A percentile compares a stretch with the other conserved stretches of the same genome.
These are phyloP conservation scores for Phanerodontia chrysosporium DNA, from an alignment of 768 basidiomycete genomes.

Conservation along the genomic window DNA sequence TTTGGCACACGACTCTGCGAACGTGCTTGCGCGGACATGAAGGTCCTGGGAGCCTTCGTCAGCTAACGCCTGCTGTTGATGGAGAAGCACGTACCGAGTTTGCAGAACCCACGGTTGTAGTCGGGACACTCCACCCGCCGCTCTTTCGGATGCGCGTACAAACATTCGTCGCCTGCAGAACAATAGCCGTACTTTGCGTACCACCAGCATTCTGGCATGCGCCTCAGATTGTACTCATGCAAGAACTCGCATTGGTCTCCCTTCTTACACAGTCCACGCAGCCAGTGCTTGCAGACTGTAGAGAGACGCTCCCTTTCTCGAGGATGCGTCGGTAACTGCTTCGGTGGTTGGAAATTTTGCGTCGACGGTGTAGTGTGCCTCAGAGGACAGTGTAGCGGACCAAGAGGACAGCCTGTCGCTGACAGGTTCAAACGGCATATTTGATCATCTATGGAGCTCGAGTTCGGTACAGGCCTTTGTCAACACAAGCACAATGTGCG, in stretches of 20 bases:
- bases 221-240: slow-evolving; percentile 96
- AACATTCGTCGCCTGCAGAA: slow-evolving; percentile 93
- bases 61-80: neutral
- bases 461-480: slow-evolving; percentile 1
- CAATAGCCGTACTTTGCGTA: slow-evolving; percentile 98
- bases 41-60: slow-evolving; percentile 52
- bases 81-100: slow-evolving; percentile 59
- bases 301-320: slow-evolving; percentile 78
- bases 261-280: slow-evolving; percentile 96
- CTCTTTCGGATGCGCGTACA: slow-evolving; percentile 94
- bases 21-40: slow-evolving; percentile 90
- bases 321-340: slow-evolving; percentile 76
- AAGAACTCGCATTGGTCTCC: slow-evolving; percentile 97
- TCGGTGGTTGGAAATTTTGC: slow-evolving; percentile 87
- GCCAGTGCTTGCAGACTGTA: slow-evolving; percentile 98
- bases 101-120: slow-evolving; percentile 94
- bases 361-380: slow-evolving; percentile 87
- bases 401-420: slow-evolving; percentile 83
- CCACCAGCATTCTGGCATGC: slow-evolving; percentile 99
- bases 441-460: slow-evolving; percentile 68
- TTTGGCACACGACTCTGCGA: slow-evolving; percentile 83
- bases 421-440: slow-evolving; percentile 86
- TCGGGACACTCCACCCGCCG: slow-evolving; percentile 91
- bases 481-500: slow-evolving; percentile 12
- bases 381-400: slow-evolving; percentile 86